phyloP scores from a whole-genome alignment of 2,329 filamentous ascomycete genomes.

The Verticillium nubilum region DNA sequence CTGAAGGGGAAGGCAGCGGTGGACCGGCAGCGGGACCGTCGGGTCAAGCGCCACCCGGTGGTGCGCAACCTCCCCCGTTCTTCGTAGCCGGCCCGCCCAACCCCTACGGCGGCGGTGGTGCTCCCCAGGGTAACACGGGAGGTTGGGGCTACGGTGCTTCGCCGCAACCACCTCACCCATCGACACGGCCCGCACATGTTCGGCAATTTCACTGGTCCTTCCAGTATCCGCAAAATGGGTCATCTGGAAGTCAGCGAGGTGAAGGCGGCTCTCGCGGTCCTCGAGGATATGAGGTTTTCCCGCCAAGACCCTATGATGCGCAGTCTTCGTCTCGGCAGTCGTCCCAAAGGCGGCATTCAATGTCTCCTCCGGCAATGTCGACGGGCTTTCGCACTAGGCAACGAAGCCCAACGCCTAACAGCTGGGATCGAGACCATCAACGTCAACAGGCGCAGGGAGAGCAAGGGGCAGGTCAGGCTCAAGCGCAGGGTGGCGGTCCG shows the following conservation, averaged over 20 bases:
- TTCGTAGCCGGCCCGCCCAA: conserved; percentile 9
- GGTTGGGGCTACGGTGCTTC: not conserved
- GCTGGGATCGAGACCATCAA: conserved; percentile 18
- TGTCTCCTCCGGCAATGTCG: conserved; percentile 29
- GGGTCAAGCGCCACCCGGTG: conserved; percentile 5
- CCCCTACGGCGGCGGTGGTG: not conserved
- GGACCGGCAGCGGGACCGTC: conserved; percentile 5
- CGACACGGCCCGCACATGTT: not conserved
- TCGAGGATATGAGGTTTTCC: not conserved
- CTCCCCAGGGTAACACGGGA: not conserved
- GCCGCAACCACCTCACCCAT: not conserved
- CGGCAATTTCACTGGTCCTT: not conserved
- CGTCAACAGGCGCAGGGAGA: no score
- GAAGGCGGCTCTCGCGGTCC: not conserved
- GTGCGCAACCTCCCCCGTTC: conserved; percentile 8
- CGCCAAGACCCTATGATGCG: not conserved
- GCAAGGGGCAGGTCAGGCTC: conserved; percentile 20
- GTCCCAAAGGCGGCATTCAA: conserved; percentile 25
- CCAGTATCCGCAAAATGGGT: not conserved
- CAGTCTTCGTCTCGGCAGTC: not conserved
- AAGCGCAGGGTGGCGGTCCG: conserved; percentile 29
- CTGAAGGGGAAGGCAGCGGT: conserved; percentile 2
- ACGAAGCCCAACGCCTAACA: conserved; percentile 31
- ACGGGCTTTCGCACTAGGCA: conserved; percentile 26
- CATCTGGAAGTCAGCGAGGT: not conserved